These are phyloP conservation scores for Tuctoria greenei DNA, from an alignment of 176 grass and related monocot genomes.

Conservation along the genomic window DNA sequence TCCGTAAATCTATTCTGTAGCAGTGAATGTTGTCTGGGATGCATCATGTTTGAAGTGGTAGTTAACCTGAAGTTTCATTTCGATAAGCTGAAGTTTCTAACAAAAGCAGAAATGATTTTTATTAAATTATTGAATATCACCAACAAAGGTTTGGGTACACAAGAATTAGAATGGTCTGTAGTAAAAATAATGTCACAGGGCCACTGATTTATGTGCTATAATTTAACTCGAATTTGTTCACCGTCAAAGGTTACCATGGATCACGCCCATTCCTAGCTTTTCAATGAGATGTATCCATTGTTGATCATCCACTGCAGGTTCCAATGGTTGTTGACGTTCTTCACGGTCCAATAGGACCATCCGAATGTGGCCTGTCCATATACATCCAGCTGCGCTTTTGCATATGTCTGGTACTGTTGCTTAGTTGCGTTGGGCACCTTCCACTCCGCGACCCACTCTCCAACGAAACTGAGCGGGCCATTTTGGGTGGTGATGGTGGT, in stretches of 20 bases:
- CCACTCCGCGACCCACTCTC: slow-evolving; percentile 64
- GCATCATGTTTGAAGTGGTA: too few relatives aligned
- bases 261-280: neutral
- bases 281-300: slow-evolving; percentile 60
- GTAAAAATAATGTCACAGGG: neutral
- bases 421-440: slow-evolving; percentile 24
- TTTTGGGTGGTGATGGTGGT: neutral
- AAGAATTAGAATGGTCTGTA: neutral
- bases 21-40: too few relatives aligned
- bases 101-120: neutral
- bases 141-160: neutral
- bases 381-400: slow-evolving; percentile 41
- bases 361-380: slow-evolving; percentile 62
- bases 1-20: too few relatives aligned
- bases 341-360: slow-evolving; percentile 68
- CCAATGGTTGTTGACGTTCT: slow-evolving; percentile 57
- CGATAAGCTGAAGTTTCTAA: neutral
- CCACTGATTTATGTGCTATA: neutral
- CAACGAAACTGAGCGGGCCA: slow-evolving; percentile 37
- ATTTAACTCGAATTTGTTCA: neutral
- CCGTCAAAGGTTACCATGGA: neutral
- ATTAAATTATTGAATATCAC: neutral
- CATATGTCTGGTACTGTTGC: slow-evolving; percentile 50
- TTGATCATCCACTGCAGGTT: slow-evolving; percentile 75
- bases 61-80: too few relatives aligned